Conservation (phyloP, 2,329 filamentous ascomycete species). For the Claviceps lovelessii region DNA sequence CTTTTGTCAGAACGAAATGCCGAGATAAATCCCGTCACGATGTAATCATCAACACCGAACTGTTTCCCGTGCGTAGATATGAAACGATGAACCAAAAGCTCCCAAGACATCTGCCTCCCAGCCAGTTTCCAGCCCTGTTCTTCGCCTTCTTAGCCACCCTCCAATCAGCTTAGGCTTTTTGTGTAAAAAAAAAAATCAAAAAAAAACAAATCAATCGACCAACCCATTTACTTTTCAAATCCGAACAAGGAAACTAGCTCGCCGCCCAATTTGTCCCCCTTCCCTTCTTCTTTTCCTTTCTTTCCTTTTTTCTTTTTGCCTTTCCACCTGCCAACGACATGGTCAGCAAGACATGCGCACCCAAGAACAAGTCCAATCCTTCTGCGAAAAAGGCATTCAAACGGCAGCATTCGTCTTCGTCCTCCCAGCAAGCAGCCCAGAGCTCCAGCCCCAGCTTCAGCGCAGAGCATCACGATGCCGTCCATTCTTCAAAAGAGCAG, state of each 20-base stretch:
- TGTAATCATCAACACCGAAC: neutral
- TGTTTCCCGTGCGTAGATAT: neutral
- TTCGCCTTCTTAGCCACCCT: neutral
- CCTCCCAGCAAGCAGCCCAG: neutral
- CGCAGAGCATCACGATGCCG: neutral
- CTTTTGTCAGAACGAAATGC: too few species aligned
- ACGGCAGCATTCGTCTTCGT: too few species aligned
- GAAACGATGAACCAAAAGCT: neutral
- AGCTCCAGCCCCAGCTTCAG: neutral
- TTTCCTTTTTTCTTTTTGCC: neutral
- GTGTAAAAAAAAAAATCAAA: neutral
- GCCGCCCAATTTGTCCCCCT: neutral
- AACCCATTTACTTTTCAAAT: too few species aligned
- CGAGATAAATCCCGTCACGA: neutral
- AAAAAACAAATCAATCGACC: neutral
- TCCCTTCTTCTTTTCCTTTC: neutral
- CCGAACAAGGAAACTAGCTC: neutral
- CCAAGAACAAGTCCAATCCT: neutral
- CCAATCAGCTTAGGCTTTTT: neutral
- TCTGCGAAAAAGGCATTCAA: neutral
- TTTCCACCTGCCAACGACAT: neutral
- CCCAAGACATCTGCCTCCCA: neutral
- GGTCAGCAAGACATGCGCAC: conserved; percentile 2
- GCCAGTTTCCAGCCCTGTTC: neutral
- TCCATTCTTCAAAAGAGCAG: conserved; percentile 7